Evolutionary conservation across 208 protist species (phyloP).

Genomic region (Strigomonas galati): DNA sequence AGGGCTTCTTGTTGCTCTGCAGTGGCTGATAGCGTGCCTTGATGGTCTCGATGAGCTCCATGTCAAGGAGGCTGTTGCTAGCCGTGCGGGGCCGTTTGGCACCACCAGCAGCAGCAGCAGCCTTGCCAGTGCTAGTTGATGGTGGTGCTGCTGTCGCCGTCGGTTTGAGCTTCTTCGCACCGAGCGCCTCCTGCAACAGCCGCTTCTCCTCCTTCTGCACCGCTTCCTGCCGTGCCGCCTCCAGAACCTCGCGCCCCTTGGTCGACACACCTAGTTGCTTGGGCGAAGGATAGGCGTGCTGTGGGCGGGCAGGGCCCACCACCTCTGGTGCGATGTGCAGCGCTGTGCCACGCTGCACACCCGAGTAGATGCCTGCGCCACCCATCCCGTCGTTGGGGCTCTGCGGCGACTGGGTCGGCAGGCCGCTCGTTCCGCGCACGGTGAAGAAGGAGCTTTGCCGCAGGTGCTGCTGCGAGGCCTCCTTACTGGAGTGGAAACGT

Average conservation of each 20-base stretch:
- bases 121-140: too few species aligned
- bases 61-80: too few species aligned
- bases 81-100: not conserved
- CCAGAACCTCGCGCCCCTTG: not conserved
- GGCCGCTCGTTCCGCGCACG: not conserved
- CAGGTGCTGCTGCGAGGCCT: not conserved
- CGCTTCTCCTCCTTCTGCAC: slow-evolving; percentile 4
- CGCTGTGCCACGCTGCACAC: not conserved
- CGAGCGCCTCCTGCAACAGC: not conserved
- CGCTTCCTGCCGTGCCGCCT: not conserved
- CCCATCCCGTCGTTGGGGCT: not conserved
- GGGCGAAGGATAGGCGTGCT: not conserved
- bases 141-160: not conserved
- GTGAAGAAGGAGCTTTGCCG: slow-evolving; percentile 8
- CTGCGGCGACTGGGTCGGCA: not conserved
- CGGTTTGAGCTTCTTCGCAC: not conserved
- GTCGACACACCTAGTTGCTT: not conserved
- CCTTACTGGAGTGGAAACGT: not conserved
- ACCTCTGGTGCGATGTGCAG: slow-evolving; percentile 1
- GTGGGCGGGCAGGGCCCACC: not conserved
- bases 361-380: slow-evolving; percentile 1
- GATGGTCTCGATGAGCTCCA: not conserved
- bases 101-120: not conserved
- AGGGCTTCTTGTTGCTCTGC: not conserved
- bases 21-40: slow-evolving; percentile 5